Conservation (phyloP, 1,284 basidiomycete genomes). For the Sporisorium iseilematis-ciliati region DNA sequence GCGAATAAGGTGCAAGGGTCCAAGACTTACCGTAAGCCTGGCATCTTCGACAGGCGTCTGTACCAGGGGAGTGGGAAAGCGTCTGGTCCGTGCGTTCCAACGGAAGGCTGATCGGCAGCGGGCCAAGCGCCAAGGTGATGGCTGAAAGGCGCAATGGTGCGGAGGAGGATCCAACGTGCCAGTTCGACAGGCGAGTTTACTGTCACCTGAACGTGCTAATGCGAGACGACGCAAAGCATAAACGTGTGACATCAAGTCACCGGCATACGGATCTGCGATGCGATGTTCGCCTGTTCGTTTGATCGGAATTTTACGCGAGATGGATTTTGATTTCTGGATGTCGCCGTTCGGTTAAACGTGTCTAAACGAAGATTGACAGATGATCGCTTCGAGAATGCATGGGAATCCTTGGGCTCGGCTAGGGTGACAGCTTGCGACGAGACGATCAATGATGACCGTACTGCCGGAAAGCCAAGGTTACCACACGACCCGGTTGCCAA, state of each 20-base stretch:
- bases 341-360: not conserved
- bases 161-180: not conserved
- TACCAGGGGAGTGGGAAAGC: too few species aligned
- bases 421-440: not conserved
- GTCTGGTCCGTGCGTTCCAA: too few species aligned
- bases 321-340: not conserved
- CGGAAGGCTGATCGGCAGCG: too few species aligned
- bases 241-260: constrained; percentile 13
- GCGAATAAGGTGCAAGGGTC: too few species aligned
- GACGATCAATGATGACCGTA: not conserved
- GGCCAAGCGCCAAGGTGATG: too few species aligned
- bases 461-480: too few species aligned
- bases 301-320: not conserved
- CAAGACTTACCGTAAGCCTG: too few species aligned
- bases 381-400: constrained; percentile 7
- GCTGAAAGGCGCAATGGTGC: too few species aligned
- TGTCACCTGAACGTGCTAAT: not conserved
- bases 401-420: not conserved
- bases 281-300: not conserved
- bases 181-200: not conserved
- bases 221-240: not conserved
- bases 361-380: constrained; percentile 4
- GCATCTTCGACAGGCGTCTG: too few species aligned
- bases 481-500: too few species aligned
- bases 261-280: not conserved